phyloP scores from a whole-genome alignment of 768 basidiomycete species.

The Mycena crocata region DNA sequence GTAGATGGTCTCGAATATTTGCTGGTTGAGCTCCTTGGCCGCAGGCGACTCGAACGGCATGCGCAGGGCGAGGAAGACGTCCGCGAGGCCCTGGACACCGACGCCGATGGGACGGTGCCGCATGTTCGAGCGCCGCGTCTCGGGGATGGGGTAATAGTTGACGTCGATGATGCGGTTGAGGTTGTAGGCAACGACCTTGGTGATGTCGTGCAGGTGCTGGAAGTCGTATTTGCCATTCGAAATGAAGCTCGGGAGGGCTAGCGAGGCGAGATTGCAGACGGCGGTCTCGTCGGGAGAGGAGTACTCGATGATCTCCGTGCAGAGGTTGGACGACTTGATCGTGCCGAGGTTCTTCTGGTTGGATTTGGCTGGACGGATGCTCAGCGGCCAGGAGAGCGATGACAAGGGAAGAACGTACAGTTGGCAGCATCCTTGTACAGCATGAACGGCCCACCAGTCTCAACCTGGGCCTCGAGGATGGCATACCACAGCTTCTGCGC shows the following conservation, averaged over 20 bases:
- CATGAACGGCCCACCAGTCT: conserved; percentile 99
- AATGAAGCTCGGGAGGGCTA: conserved; percentile 85
- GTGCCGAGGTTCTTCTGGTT: conserved; percentile 88
- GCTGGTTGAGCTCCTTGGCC: conserved; percentile 75
- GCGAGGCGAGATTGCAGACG: conserved; percentile 87
- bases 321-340: conserved; percentile 88
- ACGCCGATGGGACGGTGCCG: conserved; percentile 87
- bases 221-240: conserved; percentile 75
- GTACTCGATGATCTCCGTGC: conserved; percentile 90
- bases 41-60: conserved; percentile 82
- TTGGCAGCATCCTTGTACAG: conserved; percentile 98
- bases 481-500: conserved; percentile 99
- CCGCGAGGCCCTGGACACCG: conserved; percentile 87
- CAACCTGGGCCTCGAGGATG: conserved; percentile 95
- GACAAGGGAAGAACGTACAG: conserved; percentile 59
- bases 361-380: conserved; percentile 67
- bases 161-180: conserved; percentile 80
- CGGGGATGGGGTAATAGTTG: conserved; percentile 83
- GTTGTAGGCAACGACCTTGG: conserved; percentile 82
- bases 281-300: conserved; percentile 86
- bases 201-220: conserved; percentile 80
- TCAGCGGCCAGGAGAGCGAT: neutral
- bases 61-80: conserved; percentile 84
- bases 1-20: conserved; percentile 91
- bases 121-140: conserved; percentile 80